These are phyloP conservation scores for Blastomyces silverae DNA, from an alignment of 2,329 filamentous ascomycete genomes.

Conservation along the genomic window DNA sequence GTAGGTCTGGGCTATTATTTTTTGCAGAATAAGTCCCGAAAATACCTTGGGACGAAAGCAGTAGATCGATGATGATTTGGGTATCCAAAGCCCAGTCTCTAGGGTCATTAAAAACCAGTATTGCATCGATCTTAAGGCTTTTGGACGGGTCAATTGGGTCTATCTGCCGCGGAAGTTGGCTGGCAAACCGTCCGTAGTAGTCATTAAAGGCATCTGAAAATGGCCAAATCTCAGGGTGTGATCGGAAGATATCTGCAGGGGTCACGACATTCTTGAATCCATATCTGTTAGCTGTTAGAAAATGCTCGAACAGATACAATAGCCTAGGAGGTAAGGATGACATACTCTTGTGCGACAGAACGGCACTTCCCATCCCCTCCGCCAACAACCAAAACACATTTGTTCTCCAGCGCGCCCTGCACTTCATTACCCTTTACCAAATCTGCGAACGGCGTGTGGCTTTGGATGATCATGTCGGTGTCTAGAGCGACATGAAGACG, in stretches of 20 bases:
- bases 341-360: constrained; percentile 61
- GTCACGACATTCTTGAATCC: constrained; percentile 78
- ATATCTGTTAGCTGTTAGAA: constrained; percentile 42
- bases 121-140: constrained; percentile 72
- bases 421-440: constrained; percentile 55
- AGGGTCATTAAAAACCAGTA: constrained; percentile 93
- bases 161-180: constrained; percentile 33
- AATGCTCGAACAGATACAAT: background rate
- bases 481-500: constrained; percentile 60
- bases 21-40: constrained; percentile 70
- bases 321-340: background rate
- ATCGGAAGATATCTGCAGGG: constrained; percentile 72
- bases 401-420: constrained; percentile 49
- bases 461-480: constrained; percentile 71
- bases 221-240: constrained; percentile 71
- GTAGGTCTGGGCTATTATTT: constrained; percentile 59
- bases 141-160: constrained; percentile 39
- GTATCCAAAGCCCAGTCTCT: constrained; percentile 91
- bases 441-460: constrained; percentile 80
- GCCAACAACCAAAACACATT: constrained; percentile 68
- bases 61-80: constrained; percentile 74
- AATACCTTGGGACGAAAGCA: constrained; percentile 71
- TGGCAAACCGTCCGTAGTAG: constrained; percentile 51
- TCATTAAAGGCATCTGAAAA: constrained; percentile 63
- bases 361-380: constrained; percentile 62